Conservation (phyloP, 1,139 yeast genomes). For the Candida pseudocylindracea region DNA sequence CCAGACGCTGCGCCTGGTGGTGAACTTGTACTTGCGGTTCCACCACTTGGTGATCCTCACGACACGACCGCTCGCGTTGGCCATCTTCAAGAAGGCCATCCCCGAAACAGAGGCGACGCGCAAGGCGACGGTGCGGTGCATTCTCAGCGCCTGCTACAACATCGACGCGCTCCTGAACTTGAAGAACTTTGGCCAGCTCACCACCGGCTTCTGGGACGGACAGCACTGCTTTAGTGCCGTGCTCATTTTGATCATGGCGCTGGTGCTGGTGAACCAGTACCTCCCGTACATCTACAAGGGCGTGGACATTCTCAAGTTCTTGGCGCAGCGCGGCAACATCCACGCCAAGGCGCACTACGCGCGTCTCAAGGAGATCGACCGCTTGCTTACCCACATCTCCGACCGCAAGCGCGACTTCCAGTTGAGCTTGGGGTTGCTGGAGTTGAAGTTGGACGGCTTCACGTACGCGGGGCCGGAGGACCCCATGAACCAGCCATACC, state of each 20-base stretch:
- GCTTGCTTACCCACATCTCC: too few relatives aligned
- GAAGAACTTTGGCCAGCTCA: slow-evolving; percentile 13
- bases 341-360: slow-evolving; percentile 9
- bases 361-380: too few relatives aligned
- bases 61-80: slow-evolving; percentile 20
- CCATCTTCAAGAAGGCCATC: slow-evolving; percentile 17
- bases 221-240: slow-evolving; percentile 24
- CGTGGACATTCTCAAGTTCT: slow-evolving; percentile 9
- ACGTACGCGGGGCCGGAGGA: too few relatives aligned
- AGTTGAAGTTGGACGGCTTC: too few relatives aligned
- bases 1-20: slow-evolving; percentile 9
- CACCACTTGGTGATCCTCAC: slow-evolving; percentile 22
- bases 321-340: slow-evolving; percentile 19
- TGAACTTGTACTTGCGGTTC: slow-evolving; percentile 21
- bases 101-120: slow-evolving; percentile 5
- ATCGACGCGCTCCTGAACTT: slow-evolving; percentile 16
- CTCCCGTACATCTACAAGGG: slow-evolving; percentile 10
- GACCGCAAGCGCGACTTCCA: too few relatives aligned
- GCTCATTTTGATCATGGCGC: slow-evolving; percentile 16
- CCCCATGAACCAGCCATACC: too few relatives aligned
- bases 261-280: slow-evolving; percentile 9
- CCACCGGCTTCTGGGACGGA: slow-evolving; percentile 29
- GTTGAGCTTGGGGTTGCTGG: too few relatives aligned
- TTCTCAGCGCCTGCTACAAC: slow-evolving; percentile 12
- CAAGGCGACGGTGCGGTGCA: slow-evolving; percentile 11